A percentile compares a stretch with the other conserved stretches of the same genome.
phyloP scores from a whole-genome alignment of 352 stramenopile genomes.

The Pythium vanterpoolii region DNA sequence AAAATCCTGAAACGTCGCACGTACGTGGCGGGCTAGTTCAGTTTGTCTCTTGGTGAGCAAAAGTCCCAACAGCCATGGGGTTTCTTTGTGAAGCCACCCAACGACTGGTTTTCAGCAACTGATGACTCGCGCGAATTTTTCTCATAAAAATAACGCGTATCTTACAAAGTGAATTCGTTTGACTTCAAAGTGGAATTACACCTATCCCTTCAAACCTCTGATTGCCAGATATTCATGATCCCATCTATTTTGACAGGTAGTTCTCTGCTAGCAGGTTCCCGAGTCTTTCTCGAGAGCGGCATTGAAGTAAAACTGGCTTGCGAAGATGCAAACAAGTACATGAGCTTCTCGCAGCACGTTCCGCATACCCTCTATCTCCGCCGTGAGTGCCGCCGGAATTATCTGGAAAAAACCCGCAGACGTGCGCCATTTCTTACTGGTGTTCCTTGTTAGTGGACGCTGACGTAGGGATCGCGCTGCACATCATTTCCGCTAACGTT shows the following conservation, averaged over 20 bases:
- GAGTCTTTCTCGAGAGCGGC: too few relatives aligned
- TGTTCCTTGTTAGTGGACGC: too few relatives aligned
- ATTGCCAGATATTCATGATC: background rate
- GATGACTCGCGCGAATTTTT: conserved; percentile 3
- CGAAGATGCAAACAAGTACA: background rate
- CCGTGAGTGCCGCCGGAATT: too few relatives aligned
- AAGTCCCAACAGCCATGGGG: conserved; percentile 7
- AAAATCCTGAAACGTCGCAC: conserved; percentile 7
- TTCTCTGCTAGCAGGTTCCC: background rate
- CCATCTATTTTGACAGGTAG: conserved; percentile 12
- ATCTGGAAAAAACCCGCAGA: too few relatives aligned
- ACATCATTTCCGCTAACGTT: too few relatives aligned
- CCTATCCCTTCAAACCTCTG: background rate
- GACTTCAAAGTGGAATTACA: background rate
- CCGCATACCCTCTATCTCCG: too few relatives aligned
- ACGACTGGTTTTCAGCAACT: conserved; percentile 2
- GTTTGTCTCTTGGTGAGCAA: conserved; percentile 21
- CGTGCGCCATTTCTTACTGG: too few relatives aligned
- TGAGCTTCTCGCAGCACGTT: too few relatives aligned
- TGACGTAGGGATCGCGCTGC: too few relatives aligned
- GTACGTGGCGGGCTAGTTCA: conserved; percentile 21
- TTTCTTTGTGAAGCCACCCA: conserved; percentile 1
- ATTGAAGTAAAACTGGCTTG: background rate
- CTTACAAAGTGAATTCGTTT: conserved; percentile 8
- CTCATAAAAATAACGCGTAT: conserved; percentile 10